Percentiles rank a stretch among this genome's conserved stretches.
Evolutionary conservation across 495 filamentous ascomycete genomes (phyloP).

Genomic region (Penicillium subrubescens): DNA sequence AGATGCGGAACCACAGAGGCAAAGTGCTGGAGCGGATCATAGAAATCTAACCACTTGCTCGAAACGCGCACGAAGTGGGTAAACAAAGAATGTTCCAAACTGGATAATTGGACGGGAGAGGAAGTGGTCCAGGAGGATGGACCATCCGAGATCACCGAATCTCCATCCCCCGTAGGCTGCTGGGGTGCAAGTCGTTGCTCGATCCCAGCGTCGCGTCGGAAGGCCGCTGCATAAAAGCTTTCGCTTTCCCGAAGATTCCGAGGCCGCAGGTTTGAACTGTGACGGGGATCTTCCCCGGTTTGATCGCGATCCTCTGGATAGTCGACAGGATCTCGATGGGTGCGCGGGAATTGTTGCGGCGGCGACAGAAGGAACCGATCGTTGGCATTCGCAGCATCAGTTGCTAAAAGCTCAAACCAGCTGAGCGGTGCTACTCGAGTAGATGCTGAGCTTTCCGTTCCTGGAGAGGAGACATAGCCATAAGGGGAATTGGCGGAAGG

Average conservation of each 20-base stretch:
- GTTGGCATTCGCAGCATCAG: constrained; percentile 33
- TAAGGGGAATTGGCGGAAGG: constrained; percentile 6
- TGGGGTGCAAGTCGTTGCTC: constrained; percentile 6
- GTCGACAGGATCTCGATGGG: background rate
- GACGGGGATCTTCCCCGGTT: constrained; percentile 4
- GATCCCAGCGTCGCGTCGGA: constrained; percentile 7
- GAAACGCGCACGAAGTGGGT: constrained; percentile 27
- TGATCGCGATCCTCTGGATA: background rate
- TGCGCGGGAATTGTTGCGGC: constrained; percentile 13
- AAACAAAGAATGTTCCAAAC: constrained; percentile 24
- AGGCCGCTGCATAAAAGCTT: constrained; percentile 35
- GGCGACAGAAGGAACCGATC: constrained; percentile 29
- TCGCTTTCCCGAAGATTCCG: constrained; percentile 24
- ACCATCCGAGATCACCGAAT: constrained; percentile 14
- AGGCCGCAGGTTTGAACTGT: constrained; percentile 23
- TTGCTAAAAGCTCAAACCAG: constrained; percentile 36
- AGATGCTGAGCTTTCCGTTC: constrained; percentile 26
- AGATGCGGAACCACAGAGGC: constrained; percentile 25
- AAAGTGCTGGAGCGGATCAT: constrained; percentile 26
- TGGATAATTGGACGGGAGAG: constrained; percentile 21
- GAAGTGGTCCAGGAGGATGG: constrained; percentile 25
- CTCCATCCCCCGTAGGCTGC: constrained; percentile 1
- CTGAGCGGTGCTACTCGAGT: constrained; percentile 29
- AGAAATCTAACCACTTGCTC: constrained; percentile 29
- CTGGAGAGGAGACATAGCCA: constrained; percentile 25